Base-by-base conservation (phyloP, 2,329 filamentous ascomycete genomes). In the Periglandula ipomoeae region DNA sequence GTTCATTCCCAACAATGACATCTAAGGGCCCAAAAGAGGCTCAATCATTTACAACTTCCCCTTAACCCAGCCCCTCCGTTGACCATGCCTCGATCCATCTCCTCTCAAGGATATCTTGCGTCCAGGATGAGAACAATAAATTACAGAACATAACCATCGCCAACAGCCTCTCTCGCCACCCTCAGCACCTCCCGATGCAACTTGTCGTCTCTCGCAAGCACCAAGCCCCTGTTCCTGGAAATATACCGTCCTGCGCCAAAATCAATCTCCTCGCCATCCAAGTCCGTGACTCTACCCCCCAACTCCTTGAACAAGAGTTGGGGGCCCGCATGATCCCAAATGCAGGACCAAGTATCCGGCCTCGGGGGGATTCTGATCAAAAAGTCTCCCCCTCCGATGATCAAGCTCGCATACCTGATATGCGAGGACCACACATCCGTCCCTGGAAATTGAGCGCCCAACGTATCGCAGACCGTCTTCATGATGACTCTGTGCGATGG, bases 241-340 rank as follows among this genome's bases (percentile, higher is more conserved):
- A 70, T 42, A 11, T 60, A 57, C 39, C 67, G 57, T 1, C 67
- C 67, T 1, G 59, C 61, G 20, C 61, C 60, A 54, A 69, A 69
- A 34, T 70, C 63, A 3, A 68, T 61, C 1, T 52, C 47, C 39
- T 53, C 54, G 7, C 66, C 67, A 17, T 70, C 64, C 47, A 70
- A 61, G 47, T 81, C 77, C 0, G 75, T 78, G 41, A 80, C 66
- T 49, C 63, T 66, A 19, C 77, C 77, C 1, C 77, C 77, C 1
- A 73, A 63, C 60, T 81, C 77, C 48, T 75, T 71, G 48, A 78
- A 74, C 26, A 80, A 63, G 49, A 81, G 63, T 69, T 79, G 78
- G 1, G 76, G 75, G 5, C 76, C 77, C 0, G 76, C 76, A 52
- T 81, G 77, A 52, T 81, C 77, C 77, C 76, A 70, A 34, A 68